Conservation (phyloP, 345 rosid species). For the Pseudoturritis turrita region DNA sequence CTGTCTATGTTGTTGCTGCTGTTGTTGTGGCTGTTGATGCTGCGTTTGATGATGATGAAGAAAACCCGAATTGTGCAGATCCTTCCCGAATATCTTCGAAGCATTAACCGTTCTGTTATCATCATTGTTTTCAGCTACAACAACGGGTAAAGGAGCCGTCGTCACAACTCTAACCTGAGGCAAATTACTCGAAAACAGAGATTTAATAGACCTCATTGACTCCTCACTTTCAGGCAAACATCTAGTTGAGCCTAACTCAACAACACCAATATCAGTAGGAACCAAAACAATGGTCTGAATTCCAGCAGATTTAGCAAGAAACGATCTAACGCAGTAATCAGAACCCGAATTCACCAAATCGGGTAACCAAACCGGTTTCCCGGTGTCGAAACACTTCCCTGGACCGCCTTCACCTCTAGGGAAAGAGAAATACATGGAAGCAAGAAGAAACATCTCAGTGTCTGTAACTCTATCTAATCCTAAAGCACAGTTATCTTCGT, state of each 20-base stretch:
- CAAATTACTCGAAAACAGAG: constrained; percentile 39
- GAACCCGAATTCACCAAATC: constrained; percentile 47
- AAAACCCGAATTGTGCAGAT: constrained; percentile 18
- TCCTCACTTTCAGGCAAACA: constrained; percentile 50
- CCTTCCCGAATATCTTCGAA: constrained; percentile 21
- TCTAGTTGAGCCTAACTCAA: constrained; percentile 88
- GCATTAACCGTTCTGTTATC: constrained; percentile 32
- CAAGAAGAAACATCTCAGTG: constrained; percentile 74
- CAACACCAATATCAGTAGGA: constrained; percentile 80
- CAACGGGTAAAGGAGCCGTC: constrained; percentile 23
- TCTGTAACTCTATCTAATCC: constrained; percentile 77
- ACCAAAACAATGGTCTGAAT: constrained; percentile 78
- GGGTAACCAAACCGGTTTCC: constrained; percentile 60
- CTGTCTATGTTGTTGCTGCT: constrained; percentile 29
- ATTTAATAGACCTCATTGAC: constrained; percentile 41
- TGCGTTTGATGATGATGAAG: constrained; percentile 21
- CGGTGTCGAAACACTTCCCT: constrained; percentile 58
- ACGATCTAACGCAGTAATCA: constrained; percentile 78
- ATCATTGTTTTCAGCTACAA: constrained; percentile 38
- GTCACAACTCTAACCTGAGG: constrained; percentile 35
- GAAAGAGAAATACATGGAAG: constrained; percentile 89
- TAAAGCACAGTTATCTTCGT: constrained; percentile 77
- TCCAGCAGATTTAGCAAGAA: constrained; percentile 74
- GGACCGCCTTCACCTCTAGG: constrained; percentile 87
- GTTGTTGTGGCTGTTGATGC: neutral